Percentiles rank a stretch among this genome's conserved stretches.
These are phyloP conservation scores for Macrolepiota albuminosa DNA, from an alignment of 768 basidiomycete species.

Conservation along the genomic window DNA sequence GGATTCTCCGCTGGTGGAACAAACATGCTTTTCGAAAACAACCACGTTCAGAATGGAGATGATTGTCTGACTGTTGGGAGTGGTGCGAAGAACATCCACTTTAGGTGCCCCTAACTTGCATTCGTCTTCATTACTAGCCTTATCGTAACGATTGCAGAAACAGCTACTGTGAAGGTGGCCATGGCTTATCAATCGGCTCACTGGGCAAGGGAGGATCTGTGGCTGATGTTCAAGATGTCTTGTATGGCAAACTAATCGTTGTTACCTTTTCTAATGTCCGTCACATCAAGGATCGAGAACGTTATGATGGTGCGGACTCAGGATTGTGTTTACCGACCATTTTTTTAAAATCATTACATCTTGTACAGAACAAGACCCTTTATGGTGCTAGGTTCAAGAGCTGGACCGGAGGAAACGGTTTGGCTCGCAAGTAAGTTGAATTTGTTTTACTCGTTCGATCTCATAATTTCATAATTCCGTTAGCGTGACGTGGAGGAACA, in stretches of 20 bases:
- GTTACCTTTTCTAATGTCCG: not conserved
- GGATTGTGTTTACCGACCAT: not conserved
- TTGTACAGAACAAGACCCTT: slow-evolving; percentile 38
- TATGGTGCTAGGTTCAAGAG: slow-evolving; percentile 67
- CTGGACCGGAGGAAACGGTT: slow-evolving; percentile 59
- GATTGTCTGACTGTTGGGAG: slow-evolving; percentile 58
- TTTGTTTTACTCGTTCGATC: not conserved
- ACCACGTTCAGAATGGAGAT: slow-evolving; percentile 54
- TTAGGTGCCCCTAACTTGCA: slow-evolving; percentile 24
- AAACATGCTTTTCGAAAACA: slow-evolving; percentile 55
- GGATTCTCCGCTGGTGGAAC: slow-evolving; percentile 55
- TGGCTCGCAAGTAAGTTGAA: slow-evolving; percentile 44
- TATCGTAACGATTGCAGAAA: slow-evolving; percentile 27
- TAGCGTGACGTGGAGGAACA: slow-evolving; percentile 58
- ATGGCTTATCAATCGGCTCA: slow-evolving; percentile 57
- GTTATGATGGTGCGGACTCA: slow-evolving; percentile 32
- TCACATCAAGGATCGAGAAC: slow-evolving; percentile 35
- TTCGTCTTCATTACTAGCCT: not conserved
- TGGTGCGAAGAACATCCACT: slow-evolving; percentile 52
- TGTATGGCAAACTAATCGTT: slow-evolving; percentile 29
- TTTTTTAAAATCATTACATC: not conserved
- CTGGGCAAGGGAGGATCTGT: slow-evolving; percentile 39
- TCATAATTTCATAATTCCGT: not conserved
- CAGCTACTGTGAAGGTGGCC: slow-evolving; percentile 51
- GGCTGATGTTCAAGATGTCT: slow-evolving; percentile 51